phyloP scores from a whole-genome alignment of 2,329 filamentous ascomycete species.

The Neodidymelliopsis sp. region DNA sequence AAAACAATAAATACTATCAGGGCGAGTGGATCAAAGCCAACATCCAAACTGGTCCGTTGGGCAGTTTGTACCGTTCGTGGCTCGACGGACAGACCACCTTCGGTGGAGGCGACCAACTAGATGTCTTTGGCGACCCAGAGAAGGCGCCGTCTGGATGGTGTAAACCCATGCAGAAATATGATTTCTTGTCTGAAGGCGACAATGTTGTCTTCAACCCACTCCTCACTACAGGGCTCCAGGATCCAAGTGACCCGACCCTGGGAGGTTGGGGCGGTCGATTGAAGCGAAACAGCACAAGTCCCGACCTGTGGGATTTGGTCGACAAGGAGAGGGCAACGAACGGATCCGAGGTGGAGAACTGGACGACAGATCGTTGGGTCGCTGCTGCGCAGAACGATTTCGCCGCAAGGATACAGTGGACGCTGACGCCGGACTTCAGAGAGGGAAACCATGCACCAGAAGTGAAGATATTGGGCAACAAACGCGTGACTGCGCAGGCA shows the following conservation, averaged over 20 bases:
- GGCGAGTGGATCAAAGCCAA: conserved; percentile 57
- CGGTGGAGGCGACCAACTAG: conserved; percentile 13
- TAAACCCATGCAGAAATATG: conserved; percentile 15
- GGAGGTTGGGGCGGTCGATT: conserved; percentile 6
- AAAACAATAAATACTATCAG: conserved; percentile 13
- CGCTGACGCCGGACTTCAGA: conserved; percentile 21
- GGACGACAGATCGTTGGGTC: conserved; percentile 55
- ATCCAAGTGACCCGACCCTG: conserved; percentile 29
- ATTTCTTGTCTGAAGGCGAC: conserved; percentile 22
- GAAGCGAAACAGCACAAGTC: neutral
- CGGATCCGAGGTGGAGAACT: neutral
- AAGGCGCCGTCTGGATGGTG: conserved; percentile 38
- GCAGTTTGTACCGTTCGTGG: conserved; percentile 51
- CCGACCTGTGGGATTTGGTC: neutral
- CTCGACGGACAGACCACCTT: conserved; percentile 57
- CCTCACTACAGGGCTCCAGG: conserved; percentile 10
- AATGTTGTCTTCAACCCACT: conserved; percentile 25
- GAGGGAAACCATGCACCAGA: conserved; percentile 2
- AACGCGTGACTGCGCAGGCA: neutral
- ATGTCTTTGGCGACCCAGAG: conserved; percentile 52
- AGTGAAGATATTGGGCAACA: neutral
- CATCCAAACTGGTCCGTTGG: conserved; percentile 57
- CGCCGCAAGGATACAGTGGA: conserved; percentile 44
- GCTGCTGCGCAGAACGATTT: conserved; percentile 56
- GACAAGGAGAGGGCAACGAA: neutral